Evolutionary conservation across 257 asterid genomes (phyloP).

Genomic region (Solanum habrochaites): DNA sequence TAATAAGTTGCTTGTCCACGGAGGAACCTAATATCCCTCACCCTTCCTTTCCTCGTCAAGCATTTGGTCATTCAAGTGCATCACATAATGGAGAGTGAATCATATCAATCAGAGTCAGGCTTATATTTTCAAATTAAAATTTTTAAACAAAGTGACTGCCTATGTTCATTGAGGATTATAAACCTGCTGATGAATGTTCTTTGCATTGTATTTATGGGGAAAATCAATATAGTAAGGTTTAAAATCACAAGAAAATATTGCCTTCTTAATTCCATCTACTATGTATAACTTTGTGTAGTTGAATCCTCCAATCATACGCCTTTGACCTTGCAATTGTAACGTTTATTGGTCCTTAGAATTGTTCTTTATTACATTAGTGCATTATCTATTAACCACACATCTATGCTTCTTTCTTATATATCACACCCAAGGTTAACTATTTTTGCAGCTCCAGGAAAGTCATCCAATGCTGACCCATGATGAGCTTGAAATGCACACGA

Average conservation of each 20-base stretch:
- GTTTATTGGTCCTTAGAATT: not conserved
- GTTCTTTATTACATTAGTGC: not conserved
- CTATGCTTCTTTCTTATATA: not conserved
- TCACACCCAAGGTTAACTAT: not conserved
- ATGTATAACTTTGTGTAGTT: not conserved
- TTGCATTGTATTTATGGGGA: not conserved
- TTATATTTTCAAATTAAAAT: not conserved
- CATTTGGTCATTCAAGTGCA: not conserved
- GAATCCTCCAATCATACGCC: not conserved
- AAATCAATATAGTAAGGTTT: not conserved
- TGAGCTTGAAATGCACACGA: constrained; percentile 36
- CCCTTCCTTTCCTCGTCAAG: not conserved
- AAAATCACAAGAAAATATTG: not conserved
- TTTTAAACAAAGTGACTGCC: not conserved
- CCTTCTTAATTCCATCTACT: not conserved
- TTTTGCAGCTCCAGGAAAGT: constrained; percentile 43
- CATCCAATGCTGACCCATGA: constrained; percentile 24
- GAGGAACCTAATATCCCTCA: not conserved
- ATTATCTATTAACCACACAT: not conserved
- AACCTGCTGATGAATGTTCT: not conserved
- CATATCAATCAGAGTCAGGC: not conserved
- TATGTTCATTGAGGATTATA: not conserved
- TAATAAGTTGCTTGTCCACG: not conserved
- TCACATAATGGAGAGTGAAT: not conserved
- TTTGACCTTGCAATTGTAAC: not conserved